Base-by-base conservation (phyloP, 257 asterid species). In the Solanum sejunctum region DNA sequence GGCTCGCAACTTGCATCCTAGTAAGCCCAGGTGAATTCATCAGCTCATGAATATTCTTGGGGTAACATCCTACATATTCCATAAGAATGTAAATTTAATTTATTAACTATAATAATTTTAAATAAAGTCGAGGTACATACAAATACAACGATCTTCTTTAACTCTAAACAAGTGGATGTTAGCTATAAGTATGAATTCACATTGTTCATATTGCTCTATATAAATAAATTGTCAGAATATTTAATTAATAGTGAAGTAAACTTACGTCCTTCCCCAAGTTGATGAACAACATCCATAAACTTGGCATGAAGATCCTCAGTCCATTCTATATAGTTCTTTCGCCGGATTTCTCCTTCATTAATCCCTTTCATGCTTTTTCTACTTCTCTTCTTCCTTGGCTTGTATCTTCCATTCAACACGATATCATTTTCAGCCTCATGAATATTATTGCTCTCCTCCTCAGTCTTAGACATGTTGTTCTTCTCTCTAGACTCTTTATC, bases 211-310 rank as follows among this genome's bases (percentile, higher is more conserved):
- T 64, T 1, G 5, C 26, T 64, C 5, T 5, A 64, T 12, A 64
- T 64, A 26, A 26, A 28, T 28, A 6, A 13, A 66, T 13, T 28
- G 3, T 66, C 6, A 3, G 13, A 10, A 32, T 7, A 8, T 15
- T 28, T 15, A 8, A 16, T 15, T 67, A 36, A 28, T 12, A 39
- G 79, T 70, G 32, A 18, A 70, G 10, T 70, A 70, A 39, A n/a
- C 89, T 11, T 88, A 88, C 91, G 79, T 82, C 89, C 91, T 66
- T 88, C 88, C 28, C 91, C 91, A 51, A 88, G 91, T 54, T 86
- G 61, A 8, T 10, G 3, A 1, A 86, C 86, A 57, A 51, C 91
- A 8, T 66, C 36, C 83, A 82, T 82, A 75, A 88, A 88, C 28
- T 60, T 78, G 0, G 36, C 49, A 54, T 86, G 91, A 23, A 88